A percentile compares a stretch with the other conserved stretches of the same genome.
These are phyloP conservation scores for Paramyrothecium roridum DNA, from an alignment of 2,329 filamentous ascomycete genomes.

Conservation along the genomic window DNA sequence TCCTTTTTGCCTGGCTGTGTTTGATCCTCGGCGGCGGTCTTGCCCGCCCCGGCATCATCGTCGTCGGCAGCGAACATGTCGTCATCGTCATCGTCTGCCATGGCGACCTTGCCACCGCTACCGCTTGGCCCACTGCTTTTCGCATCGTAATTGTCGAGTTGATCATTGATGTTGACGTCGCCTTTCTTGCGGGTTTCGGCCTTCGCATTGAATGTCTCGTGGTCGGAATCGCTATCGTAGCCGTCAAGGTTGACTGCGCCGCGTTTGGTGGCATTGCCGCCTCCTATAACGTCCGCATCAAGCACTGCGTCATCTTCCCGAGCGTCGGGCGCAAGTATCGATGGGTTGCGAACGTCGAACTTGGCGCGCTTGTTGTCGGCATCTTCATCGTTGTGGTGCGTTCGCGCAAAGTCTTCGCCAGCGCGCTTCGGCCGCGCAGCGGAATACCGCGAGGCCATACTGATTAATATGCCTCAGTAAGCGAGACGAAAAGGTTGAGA, in stretches of 20 bases:
- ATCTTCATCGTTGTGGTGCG: conserved; percentile 59
- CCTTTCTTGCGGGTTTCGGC: conserved; percentile 57
- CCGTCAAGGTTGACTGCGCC: conserved; percentile 95
- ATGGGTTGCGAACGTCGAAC: conserved; percentile 94
- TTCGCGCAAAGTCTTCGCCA: conserved; percentile 76
- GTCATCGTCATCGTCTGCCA: conserved; percentile 44
- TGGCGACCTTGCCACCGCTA: conserved; percentile 33
- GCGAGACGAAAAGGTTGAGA: background rate
- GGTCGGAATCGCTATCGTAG: conserved; percentile 91
- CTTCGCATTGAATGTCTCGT: conserved; percentile 80
- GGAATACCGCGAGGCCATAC: conserved; percentile 56
- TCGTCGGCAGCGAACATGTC: conserved; percentile 84
- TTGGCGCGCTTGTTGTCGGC: conserved; percentile 70
- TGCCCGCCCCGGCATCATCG: conserved; percentile 26
- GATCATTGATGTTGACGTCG: conserved; percentile 47
- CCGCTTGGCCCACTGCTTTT: conserved; percentile 35
- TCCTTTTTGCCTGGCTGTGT: conserved; percentile 44
- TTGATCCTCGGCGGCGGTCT: conserved; percentile 25
- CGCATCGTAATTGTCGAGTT: conserved; percentile 53
- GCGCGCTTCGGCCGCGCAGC: conserved; percentile 79
- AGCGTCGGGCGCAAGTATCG: conserved; percentile 80
- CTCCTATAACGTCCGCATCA: conserved; percentile 90
- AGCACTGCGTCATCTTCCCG: conserved; percentile 70
- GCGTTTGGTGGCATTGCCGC: conserved; percentile 74
- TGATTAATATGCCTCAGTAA: no score